Percentiles rank a stretch among this genome's conserved stretches.
Conservation (phyloP, 164 flowering plant species). For the Taxillus chinensis region DNA sequence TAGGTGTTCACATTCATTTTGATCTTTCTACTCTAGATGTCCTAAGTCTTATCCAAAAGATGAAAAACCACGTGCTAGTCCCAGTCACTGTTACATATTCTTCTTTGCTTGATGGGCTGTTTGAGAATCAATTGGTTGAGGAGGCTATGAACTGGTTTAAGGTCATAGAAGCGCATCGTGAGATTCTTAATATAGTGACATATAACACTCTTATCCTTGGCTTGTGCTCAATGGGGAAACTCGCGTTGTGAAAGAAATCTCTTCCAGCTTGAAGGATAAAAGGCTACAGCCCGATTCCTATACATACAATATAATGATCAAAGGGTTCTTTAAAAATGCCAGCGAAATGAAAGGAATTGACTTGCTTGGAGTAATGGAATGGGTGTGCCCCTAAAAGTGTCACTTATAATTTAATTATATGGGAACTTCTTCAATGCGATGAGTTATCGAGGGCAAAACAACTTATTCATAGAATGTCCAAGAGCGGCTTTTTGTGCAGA, state of each 20-base stretch:
- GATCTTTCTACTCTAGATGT: background rate
- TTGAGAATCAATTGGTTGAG: background rate
- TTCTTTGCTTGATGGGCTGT: constrained; percentile 1
- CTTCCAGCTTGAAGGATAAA: background rate
- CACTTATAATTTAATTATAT: background rate
- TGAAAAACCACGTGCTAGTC: background rate
- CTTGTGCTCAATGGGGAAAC: background rate
- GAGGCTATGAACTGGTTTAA: constrained; percentile 1
- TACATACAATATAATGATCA: constrained; percentile 77
- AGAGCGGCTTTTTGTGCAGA: background rate
- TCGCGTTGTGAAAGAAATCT: background rate
- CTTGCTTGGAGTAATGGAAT: constrained; percentile 59
- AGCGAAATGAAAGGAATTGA: constrained; percentile 59
- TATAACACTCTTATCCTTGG: background rate
- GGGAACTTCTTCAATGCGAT: background rate
- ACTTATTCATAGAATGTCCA: background rate
- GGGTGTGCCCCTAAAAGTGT: background rate
- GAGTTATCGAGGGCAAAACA: background rate
- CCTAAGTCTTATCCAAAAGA: background rate
- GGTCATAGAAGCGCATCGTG: background rate
- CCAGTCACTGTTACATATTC: background rate
- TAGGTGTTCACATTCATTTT: no score
- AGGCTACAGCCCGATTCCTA: background rate
- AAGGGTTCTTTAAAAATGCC: constrained; percentile 67
- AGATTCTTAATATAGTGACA: background rate